Conservation (phyloP, 257 asterid genomes). For the Solanum okadae region DNA sequence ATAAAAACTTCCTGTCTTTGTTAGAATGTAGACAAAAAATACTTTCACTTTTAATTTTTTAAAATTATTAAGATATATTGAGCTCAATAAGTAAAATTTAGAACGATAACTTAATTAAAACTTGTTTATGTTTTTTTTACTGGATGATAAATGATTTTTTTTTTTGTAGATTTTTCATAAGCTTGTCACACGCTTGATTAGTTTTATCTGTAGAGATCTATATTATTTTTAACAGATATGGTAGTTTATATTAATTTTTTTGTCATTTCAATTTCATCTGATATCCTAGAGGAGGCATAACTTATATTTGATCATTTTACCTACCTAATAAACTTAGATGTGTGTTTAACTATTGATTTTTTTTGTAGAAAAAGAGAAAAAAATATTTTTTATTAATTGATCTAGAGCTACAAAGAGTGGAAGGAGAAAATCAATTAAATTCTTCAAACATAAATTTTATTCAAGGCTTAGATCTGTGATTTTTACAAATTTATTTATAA, state of each 20-base stretch:
- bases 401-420: neutral
- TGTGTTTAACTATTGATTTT: neutral
- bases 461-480: neutral
- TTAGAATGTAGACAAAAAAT: no score
- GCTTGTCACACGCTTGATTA: neutral
- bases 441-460: neutral
- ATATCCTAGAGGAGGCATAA: neutral
- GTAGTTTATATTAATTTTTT: neutral
- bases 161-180: neutral
- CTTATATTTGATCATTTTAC: neutral
- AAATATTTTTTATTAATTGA: neutral
- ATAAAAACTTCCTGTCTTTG: no score
- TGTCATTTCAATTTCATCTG: neutral
- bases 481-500: neutral
- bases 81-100: neutral
- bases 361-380: neutral
- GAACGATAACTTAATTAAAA: no score
- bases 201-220: neutral
- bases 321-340: neutral
- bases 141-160: neutral
- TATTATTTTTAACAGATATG: neutral
- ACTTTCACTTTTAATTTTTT: no score
- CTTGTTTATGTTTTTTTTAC: neutral
- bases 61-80: neutral
- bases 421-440: neutral